These are phyloP conservation scores for Plasmodium gonderi DNA, from an alignment of 169 alveolate species.

Conservation along the genomic window DNA sequence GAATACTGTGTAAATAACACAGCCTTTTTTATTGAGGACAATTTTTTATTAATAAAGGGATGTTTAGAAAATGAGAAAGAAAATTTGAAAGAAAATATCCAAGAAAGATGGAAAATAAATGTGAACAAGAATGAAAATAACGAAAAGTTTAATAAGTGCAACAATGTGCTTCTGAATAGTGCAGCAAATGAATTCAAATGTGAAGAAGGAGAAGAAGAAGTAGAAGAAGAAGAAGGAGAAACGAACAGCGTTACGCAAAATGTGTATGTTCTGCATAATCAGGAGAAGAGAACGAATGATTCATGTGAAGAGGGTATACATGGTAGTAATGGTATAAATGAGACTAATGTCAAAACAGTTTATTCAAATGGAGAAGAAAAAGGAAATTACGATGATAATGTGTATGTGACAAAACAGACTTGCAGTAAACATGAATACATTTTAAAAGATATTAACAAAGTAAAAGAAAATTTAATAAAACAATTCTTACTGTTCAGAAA, in stretches of 20 bases:
- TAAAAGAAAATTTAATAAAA: constrained; percentile 23
- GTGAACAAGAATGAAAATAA: neutral
- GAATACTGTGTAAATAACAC: constrained; percentile 3
- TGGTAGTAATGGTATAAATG: neutral
- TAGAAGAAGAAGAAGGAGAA: neutral
- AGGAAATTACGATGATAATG: neutral
- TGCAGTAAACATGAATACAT: neutral
- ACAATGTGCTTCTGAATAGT: neutral
- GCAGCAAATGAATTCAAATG: neutral
- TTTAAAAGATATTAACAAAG: constrained; percentile 14
- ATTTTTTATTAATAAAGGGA: neutral
- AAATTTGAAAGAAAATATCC: neutral
- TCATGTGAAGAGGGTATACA: neutral
- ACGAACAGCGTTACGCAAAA: neutral
- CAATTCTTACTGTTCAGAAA: constrained; percentile 17
- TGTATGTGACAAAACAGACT: neutral
- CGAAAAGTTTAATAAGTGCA: neutral
- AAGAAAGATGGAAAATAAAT: neutral
- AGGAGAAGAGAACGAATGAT: neutral
- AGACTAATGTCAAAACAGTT: no score
- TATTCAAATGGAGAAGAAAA: neutral
- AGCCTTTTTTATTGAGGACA: neutral
- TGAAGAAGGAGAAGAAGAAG: neutral
- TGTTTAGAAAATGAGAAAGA: neutral
- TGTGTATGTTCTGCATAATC: neutral